Base-by-base conservation (phyloP, 1,139 yeast species). In the Geotrichum fermentans region DNA sequence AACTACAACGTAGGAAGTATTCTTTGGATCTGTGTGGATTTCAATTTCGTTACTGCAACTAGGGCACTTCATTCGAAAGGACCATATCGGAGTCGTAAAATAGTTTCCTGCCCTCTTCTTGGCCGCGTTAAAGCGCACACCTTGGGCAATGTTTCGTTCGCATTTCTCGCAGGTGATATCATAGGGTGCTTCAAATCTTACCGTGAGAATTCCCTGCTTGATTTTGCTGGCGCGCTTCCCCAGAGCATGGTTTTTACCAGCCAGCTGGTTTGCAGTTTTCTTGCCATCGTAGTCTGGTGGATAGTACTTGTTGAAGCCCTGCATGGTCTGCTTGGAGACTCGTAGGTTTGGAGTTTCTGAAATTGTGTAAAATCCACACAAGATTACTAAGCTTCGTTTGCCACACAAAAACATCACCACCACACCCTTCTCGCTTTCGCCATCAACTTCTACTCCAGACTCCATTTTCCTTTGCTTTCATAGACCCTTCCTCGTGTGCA, bases 391-490 rank as follows among this genome's bases (percentile, higher is more conserved):
- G 20, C n/a, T 24, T 13, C 4, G 40, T 47, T 47, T 41, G 50
- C 50, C 50, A 47, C 48, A 38, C 50, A 47, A 47, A 45, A 36
- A 18, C 45, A 47, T 40, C 35, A 47, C 50, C 50, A 47, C 50
- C 50, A 47, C 33, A 40, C 80, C 78, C 53, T 79, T 83, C 61
- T 97, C 92, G 61, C 78, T 45, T 77, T 92, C 55, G 73, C 95
- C 13, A 85, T 92, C 77, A 89, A 89, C 74, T 97, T 97, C 39
- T 97, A 97, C 10, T 40, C 17, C 32, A 10, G 10, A n/a, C 30
- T 17, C 20, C 33, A 16, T 26, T 13, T 11, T 36, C 21, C 13
- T 24, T 14, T 4, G 32, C 45, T 32, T 16, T 34, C 37, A 42
- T 7, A 39, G 24, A 33, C 6, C 26, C 40, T 10, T 21, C 21